A percentile compares a stretch with the other conserved stretches of the same genome.
Evolutionary conservation across 2,329 filamentous ascomycete genomes (phyloP).

Genomic region (Ophiostoma himal-ulmi): DNA sequence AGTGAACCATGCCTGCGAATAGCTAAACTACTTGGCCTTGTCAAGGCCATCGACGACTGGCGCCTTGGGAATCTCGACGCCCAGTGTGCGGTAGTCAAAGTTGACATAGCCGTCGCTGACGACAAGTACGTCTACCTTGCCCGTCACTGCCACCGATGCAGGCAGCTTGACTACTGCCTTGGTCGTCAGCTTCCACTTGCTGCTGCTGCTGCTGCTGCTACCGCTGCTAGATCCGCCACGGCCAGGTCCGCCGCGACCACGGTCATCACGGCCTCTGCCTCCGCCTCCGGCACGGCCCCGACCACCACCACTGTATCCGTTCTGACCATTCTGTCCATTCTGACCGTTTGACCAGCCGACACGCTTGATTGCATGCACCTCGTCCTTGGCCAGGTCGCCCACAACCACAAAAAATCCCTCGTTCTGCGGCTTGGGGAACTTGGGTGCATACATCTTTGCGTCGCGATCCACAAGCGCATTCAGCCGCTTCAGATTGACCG

Average conservation of each 20-base stretch:
- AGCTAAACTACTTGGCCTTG: constrained; percentile 28
- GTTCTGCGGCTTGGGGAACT: constrained; percentile 88
- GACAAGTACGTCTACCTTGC: constrained; percentile 66
- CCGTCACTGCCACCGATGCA: constrained; percentile 41
- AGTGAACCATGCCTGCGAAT: not conserved
- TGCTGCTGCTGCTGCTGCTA: not conserved
- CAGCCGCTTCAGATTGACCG: constrained; percentile 57
- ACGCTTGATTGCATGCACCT: constrained; percentile 80
- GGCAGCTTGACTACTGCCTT: constrained; percentile 58
- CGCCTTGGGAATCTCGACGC: constrained; percentile 47
- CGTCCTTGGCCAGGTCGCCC: constrained; percentile 59
- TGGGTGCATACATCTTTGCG: constrained; percentile 74
- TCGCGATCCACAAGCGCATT: constrained; percentile 63
- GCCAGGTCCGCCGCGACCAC: not conserved
- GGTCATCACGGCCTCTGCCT: not conserved
- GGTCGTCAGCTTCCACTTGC: constrained; percentile 43
- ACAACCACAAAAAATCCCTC: constrained; percentile 90
- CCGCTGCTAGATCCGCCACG: not conserved
- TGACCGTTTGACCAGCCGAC: constrained; percentile 59
- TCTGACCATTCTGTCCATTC: not conserved
- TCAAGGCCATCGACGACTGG: constrained; percentile 45
- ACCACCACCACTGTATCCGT: not conserved
- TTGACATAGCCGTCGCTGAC: constrained; percentile 85
- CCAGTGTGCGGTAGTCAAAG: constrained; percentile 51
- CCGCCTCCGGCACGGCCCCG: not conserved